Conservation (phyloP, 768 basidiomycete species). For the Russula brevipes region DNA sequence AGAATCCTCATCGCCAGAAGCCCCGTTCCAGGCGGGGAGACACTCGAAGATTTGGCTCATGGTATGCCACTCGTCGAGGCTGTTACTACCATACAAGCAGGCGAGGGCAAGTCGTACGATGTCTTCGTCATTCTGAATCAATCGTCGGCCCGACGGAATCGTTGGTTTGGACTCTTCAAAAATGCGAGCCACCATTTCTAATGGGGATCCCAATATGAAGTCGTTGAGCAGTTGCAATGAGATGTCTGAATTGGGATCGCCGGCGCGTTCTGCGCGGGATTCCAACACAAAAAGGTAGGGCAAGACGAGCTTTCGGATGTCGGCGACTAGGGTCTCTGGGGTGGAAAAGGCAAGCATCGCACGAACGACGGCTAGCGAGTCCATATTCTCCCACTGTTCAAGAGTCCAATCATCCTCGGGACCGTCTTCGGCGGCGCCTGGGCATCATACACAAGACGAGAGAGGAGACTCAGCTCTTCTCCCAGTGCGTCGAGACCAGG, state of each 20-base stretch:
- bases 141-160: constrained; percentile 57
- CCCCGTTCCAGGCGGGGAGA: constrained; percentile 81
- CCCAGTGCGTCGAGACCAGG: constrained; percentile 78
- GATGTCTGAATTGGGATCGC: constrained; percentile 62
- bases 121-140: constrained; percentile 78
- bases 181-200: constrained; percentile 65
- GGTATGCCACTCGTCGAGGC: constrained; percentile 64
- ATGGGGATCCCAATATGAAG: constrained; percentile 61
- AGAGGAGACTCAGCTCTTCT: constrained; percentile 86
- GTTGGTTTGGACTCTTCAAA: constrained; percentile 94
- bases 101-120: constrained; percentile 83
- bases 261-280: constrained; percentile 76
- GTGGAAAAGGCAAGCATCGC: constrained; percentile 76
- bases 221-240: constrained; percentile 63
- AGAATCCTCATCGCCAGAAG: constrained; percentile 51
- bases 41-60: constrained; percentile 97
- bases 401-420: constrained; percentile 70
- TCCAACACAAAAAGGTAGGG: constrained; percentile 94
- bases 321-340: constrained; percentile 54
- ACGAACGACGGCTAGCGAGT: constrained; percentile 56
- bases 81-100: constrained; percentile 78
- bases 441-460: constrained; percentile 81
- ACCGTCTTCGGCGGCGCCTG: constrained; percentile 42
- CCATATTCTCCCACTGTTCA: constrained; percentile 62
- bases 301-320: constrained; percentile 74